Evolutionary conservation across 495 filamentous ascomycete genomes (phyloP).

Genomic region (Aspergillus conjunctus): DNA sequence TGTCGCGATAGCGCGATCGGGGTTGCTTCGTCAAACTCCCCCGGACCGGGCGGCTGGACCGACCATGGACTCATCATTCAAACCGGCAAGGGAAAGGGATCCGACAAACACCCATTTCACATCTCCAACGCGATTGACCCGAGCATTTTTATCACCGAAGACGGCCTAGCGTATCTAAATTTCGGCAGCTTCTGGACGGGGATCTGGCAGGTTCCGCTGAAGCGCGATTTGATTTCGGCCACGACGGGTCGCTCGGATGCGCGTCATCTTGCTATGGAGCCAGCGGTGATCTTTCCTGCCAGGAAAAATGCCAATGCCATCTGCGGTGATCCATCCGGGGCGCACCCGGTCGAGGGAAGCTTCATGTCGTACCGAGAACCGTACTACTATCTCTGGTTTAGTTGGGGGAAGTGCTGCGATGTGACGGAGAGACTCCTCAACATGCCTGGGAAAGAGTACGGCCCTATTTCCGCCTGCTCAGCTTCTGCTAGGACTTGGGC

Average conservation of each 20-base stretch:
- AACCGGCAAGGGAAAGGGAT: slow-evolving; percentile 39
- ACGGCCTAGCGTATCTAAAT: slow-evolving; percentile 55
- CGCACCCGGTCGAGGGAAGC: slow-evolving; percentile 47
- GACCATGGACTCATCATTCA: slow-evolving; percentile 49
- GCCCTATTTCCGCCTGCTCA: background rate
- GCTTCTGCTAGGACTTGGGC: background rate
- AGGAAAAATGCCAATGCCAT: slow-evolving; percentile 30
- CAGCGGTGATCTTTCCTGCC: slow-evolving; percentile 25
- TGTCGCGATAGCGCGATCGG: slow-evolving; percentile 70
- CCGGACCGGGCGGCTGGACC: slow-evolving; percentile 63
- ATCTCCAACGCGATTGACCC: slow-evolving; percentile 75
- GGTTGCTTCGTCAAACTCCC: slow-evolving; percentile 62
- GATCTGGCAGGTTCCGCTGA: slow-evolving; percentile 65
- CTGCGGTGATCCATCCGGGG: slow-evolving; percentile 41
- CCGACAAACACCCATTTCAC: slow-evolving; percentile 52
- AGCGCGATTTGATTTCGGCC: slow-evolving; percentile 39
- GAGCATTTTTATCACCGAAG: slow-evolving; percentile 53
- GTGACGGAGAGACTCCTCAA: slow-evolving; percentile 51
- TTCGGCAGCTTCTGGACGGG: slow-evolving; percentile 77
- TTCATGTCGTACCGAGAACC: slow-evolving; percentile 57
- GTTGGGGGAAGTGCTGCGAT: slow-evolving; percentile 69
- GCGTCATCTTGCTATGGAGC: slow-evolving; percentile 40
- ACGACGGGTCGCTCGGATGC: slow-evolving; percentile 31
- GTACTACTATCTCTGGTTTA: slow-evolving; percentile 75
- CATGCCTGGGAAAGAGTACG: slow-evolving; percentile 63